Percentiles rank a stretch among this genome's conserved stretches.
Evolutionary conservation across 306 rosid genomes (phyloP).

Genomic region (Prunus campanulata): DNA sequence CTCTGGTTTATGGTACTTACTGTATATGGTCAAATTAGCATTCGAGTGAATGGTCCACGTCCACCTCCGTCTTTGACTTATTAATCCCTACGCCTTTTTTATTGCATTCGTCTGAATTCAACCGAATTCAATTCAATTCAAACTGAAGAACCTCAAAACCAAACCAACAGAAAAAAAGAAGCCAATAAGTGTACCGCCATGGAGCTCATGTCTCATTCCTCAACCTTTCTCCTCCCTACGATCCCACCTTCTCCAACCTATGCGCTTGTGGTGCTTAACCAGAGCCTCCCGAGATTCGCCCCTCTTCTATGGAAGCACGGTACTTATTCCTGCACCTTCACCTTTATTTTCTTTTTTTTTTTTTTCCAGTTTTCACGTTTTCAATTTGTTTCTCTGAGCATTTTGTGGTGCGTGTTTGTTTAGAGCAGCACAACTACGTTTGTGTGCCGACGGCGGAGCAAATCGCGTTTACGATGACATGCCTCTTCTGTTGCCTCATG

Average conservation of each 20-base stretch:
- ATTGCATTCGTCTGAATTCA: no score
- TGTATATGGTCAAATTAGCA: no score
- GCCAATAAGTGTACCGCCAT: slow-evolving; percentile 19
- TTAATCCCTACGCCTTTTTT: no score
- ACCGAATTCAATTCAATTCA: no score
- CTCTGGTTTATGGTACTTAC: no score
- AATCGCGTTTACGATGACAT: slow-evolving; percentile 80
- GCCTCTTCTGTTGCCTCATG: slow-evolving; percentile 65
- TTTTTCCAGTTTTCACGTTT: not conserved
- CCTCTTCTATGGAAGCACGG: slow-evolving; percentile 93
- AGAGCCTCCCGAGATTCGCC: slow-evolving; percentile 68
- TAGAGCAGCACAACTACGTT: slow-evolving; percentile 60
- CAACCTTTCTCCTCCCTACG: slow-evolving; percentile 61
- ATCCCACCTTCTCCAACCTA: slow-evolving; percentile 32
- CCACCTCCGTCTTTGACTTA: no score
- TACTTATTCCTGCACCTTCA: slow-evolving; percentile 16
- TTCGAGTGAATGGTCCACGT: no score
- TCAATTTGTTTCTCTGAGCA: slow-evolving; percentile 1
- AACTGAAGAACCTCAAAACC: no score
- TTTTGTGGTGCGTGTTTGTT: slow-evolving; percentile 18
- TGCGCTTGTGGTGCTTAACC: slow-evolving; percentile 79
- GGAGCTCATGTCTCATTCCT: slow-evolving; percentile 64
- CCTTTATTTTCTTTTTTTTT: no score
- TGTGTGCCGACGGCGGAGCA: slow-evolving; percentile 98
- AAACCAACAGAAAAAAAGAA: no score